Percentiles rank a stretch among this genome's conserved stretches.
Evolutionary conservation across 306 rosid genomes (phyloP).

Genomic region (Vigna unguiculata): DNA sequence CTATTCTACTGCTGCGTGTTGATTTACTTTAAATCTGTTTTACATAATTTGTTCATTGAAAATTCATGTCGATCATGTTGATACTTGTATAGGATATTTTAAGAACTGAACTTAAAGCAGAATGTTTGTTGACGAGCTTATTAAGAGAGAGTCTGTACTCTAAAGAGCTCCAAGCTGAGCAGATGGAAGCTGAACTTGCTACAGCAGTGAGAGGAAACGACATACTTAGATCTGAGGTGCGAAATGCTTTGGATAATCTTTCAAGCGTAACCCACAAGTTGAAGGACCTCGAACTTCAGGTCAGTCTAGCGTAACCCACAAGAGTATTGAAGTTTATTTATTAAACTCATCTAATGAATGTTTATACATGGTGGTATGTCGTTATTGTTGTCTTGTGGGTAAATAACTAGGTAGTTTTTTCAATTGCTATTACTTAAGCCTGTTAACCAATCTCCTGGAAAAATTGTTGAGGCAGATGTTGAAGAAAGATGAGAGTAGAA

Average conservation of each 20-base stretch:
- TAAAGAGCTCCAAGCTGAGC: slow-evolving; percentile 87
- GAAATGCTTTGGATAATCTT: slow-evolving; percentile 73
- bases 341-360: slow-evolving; percentile 13
- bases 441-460: not conserved
- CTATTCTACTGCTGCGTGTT: not conserved
- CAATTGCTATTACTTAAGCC: slow-evolving; percentile 22
- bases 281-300: slow-evolving; percentile 92
- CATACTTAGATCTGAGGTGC: slow-evolving; percentile 80
- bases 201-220: slow-evolving; percentile 92
- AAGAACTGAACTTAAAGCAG: slow-evolving; percentile 82
- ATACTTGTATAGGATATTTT: slow-evolving; percentile 58
- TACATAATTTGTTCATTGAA: slow-evolving; percentile 6
- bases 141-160: slow-evolving; percentile 84
- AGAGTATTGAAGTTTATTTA: slow-evolving; percentile 18
- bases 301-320: slow-evolving; percentile 23
- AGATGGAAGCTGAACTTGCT: slow-evolving; percentile 90
- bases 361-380: not conserved
- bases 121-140: slow-evolving; percentile 74
- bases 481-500: slow-evolving; percentile 76
- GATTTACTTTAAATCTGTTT: slow-evolving; percentile 26
- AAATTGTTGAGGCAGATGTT: slow-evolving; percentile 56
- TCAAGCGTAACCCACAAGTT: slow-evolving; percentile 70
- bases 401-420: not conserved
- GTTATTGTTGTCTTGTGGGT: slow-evolving; percentile 24
- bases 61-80: slow-evolving; percentile 15